phyloP scores from a whole-genome alignment of 306 rosid genomes.

The Dryas alaskensis region DNA sequence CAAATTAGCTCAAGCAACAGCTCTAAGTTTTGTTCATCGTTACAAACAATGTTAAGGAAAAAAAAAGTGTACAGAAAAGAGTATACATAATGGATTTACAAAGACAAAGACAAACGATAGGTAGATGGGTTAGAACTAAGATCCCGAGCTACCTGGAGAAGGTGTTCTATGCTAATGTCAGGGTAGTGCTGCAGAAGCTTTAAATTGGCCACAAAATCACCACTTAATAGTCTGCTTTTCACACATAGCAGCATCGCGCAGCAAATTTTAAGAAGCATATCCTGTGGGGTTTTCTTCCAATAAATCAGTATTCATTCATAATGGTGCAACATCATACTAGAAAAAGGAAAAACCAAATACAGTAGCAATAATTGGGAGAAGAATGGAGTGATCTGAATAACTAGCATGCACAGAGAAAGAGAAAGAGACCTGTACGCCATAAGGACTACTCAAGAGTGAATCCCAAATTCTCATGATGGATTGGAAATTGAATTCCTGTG shows the following conservation, averaged over 20 bases:
- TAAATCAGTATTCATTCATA: slow-evolving; percentile 1
- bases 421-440: slow-evolving; percentile 68
- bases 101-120: slow-evolving; percentile 44
- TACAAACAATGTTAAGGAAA: slow-evolving; percentile 10
- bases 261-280: slow-evolving; percentile 77
- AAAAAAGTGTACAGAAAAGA: slow-evolving; percentile 10
- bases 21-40: neutral
- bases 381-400: slow-evolving; percentile 3
- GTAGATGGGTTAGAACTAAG: slow-evolving; percentile 57
- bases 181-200: slow-evolving; percentile 77
- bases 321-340: neutral
- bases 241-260: slow-evolving; percentile 79
- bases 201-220: slow-evolving; percentile 71
- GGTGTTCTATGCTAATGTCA: slow-evolving; percentile 56
- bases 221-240: slow-evolving; percentile 54
- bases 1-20: slow-evolving; percentile 3
- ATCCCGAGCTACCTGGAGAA: slow-evolving; percentile 69
- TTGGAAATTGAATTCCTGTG: slow-evolving; percentile 70
- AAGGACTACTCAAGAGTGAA: slow-evolving; percentile 65
- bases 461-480: slow-evolving; percentile 80
- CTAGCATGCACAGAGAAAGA: slow-evolving; percentile 5
- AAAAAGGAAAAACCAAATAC: neutral
- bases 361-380: neutral
- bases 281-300: slow-evolving; percentile 34
- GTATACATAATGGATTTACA: slow-evolving; percentile 18